These are phyloP conservation scores for Fraxinus pennsylvanica DNA, from an alignment of 257 asterid species.

Conservation along the genomic window DNA sequence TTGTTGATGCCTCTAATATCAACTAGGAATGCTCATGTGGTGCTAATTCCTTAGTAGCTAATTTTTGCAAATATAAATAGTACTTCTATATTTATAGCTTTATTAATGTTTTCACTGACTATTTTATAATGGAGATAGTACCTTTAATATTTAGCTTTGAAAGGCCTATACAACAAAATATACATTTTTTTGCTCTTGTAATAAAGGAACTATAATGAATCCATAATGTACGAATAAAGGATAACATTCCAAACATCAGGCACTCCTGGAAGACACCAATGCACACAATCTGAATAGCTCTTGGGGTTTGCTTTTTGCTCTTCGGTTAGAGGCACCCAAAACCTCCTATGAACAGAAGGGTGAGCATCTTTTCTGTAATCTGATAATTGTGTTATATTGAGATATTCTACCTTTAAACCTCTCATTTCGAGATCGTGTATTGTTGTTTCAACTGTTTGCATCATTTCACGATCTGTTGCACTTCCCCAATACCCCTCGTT, in stretches of 20 bases:
- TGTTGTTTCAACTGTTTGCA: constrained; percentile 28
- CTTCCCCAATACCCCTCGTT: constrained; percentile 30
- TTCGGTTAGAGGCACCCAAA: constrained; percentile 27
- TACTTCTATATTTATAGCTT: too few species aligned
- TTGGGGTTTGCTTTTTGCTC: constrained; percentile 27
- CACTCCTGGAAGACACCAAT: constrained; percentile 51
- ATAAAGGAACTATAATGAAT: background rate
- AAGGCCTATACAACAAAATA: too few species aligned
- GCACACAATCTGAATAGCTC: constrained; percentile 40
- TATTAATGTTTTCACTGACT: too few species aligned
- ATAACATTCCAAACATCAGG: constrained; percentile 49
- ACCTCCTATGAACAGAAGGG: constrained; percentile 35
- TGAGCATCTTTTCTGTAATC: constrained; percentile 46
- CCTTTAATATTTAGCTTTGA: too few species aligned
- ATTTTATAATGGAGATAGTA: too few species aligned
- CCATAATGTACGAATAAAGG: constrained; percentile 32
- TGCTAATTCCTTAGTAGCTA: too few species aligned
- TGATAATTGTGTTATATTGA: constrained; percentile 40
- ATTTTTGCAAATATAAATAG: too few species aligned
- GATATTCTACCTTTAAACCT: constrained; percentile 34
- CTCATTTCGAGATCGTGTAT: constrained; percentile 24
- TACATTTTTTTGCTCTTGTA: background rate
- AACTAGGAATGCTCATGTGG: too few species aligned
- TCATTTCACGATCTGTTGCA: constrained; percentile 25
- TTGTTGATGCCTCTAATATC: too few species aligned